A percentile compares a stretch with the other conserved stretches of the same genome.
Evolutionary conservation across 1,284 basidiomycete genomes (phyloP).

Genomic region (Cryptococcus wingfieldii): DNA sequence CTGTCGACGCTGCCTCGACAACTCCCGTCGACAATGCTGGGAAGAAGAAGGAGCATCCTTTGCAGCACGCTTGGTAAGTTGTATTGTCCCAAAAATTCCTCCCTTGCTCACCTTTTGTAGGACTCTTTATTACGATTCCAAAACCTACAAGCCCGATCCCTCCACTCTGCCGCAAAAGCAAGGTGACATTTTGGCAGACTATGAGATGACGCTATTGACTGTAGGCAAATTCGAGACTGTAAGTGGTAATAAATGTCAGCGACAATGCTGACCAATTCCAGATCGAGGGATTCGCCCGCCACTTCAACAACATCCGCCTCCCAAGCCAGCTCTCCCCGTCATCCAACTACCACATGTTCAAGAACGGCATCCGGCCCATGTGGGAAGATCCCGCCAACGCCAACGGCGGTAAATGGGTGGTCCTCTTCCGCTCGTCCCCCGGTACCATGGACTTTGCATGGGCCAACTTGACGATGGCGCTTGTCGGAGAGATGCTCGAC

Average conservation of each 20-base stretch:
- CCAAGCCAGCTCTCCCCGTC: conserved; percentile 81
- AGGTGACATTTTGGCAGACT: conserved; percentile 26
- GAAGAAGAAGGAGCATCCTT: conserved; percentile 72
- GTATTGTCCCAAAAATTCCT: background rate
- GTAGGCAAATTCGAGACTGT: conserved; percentile 75
- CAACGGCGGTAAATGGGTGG: conserved; percentile 86
- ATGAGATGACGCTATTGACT: conserved; percentile 67
- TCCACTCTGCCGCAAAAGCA: conserved; percentile 43
- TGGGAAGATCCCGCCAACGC: conserved; percentile 94
- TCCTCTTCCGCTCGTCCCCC: conserved; percentile 77
- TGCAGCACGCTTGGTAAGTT: conserved; percentile 74
- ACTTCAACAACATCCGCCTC: conserved; percentile 89
- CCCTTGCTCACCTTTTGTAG: conserved; percentile 44
- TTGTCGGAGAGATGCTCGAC: conserved; percentile 86
- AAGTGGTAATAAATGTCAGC: conserved; percentile 16
- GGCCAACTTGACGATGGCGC: conserved; percentile 83
- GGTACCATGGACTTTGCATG: conserved; percentile 78
- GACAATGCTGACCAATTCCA: conserved; percentile 15
- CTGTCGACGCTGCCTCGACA: conserved; percentile 3
- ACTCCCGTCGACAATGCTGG: conserved; percentile 14
- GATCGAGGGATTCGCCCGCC: conserved; percentile 83
- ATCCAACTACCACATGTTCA: conserved; percentile 92
- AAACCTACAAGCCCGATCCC: conserved; percentile 61
- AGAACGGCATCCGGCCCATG: conserved; percentile 60
- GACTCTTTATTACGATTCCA: conserved; percentile 85